Base-by-base conservation (phyloP, 352 stramenopile species). In the Globisporangium uncinulatum region DNA sequence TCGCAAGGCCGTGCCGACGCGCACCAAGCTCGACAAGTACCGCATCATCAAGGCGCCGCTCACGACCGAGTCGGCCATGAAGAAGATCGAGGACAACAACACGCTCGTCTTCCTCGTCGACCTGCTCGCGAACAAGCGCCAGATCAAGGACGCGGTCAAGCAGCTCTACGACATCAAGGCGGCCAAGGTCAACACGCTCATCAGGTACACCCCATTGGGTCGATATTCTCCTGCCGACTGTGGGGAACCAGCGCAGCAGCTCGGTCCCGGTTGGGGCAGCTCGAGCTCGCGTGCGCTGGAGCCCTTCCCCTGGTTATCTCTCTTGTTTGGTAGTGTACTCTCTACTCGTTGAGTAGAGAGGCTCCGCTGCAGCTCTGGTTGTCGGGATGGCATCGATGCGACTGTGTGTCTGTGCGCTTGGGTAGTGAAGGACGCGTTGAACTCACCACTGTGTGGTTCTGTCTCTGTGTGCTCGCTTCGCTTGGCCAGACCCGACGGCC, bases 41-140 rank as follows among this genome's bases (percentile, higher is more conserved):
- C 89, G 94, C 75, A 97, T 99, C 71, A 99, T 99, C 83, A 99
- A 99, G 89, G 95, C 97, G 61, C 98, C 98, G 42, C 79, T 99
- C 51, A 99, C 97, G 55, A 99, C 97, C 39, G 97, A 99, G 80
- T 98, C 96, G 69, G 98, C 97, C 59, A 99, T 99, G 97, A 99
- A 99, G 86, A 99, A 99, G 80, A 99, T 99, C 66, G 98, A 99
- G 72, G 97, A 99, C 82, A 97, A 98, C 91, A 99, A 99, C 92
- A 99, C 97, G 68, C 92, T 99, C 69, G 97, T 99, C 64, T 99
- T 99, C 87, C 97, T 99, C 70, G 97, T 99, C 51, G 97, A 99
- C 73, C 87, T 99, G 55, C 93, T 97, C 66, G 86, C 97, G 67
- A 99, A 99, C 92, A 99, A 99, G 94, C 92, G 96, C 65, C 98